These are phyloP conservation scores for Amanita phalloides DNA, from an alignment of 768 basidiomycete species.

Conservation along the genomic window DNA sequence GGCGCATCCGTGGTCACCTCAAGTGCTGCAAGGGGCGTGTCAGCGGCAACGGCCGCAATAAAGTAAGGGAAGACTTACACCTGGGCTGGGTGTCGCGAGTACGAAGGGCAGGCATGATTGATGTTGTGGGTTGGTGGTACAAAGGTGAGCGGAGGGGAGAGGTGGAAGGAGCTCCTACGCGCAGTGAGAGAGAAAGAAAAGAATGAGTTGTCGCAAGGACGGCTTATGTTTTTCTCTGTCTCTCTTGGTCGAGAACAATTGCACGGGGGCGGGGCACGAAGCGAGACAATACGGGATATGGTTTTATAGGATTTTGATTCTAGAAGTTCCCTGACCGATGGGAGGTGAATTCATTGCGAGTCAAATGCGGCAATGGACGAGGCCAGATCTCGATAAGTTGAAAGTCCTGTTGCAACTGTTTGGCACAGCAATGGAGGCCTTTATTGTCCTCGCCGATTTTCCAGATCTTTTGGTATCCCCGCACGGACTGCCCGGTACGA, in stretches of 20 bases:
- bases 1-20: slow-evolving; percentile 63
- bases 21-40: slow-evolving; percentile 37
- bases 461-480: slow-evolving; percentile 8
- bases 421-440: slow-evolving; percentile 28
- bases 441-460: slow-evolving; percentile 32
- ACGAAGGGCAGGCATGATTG: slow-evolving; percentile 70
- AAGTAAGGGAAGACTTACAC: slow-evolving; percentile 21
- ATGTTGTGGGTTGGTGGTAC: slow-evolving; percentile 18
- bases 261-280: slow-evolving; percentile 51
- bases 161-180: slow-evolving; percentile 19
- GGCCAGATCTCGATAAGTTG: slow-evolving; percentile 27
- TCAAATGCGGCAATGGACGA: slow-evolving; percentile 9
- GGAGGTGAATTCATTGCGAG: slow-evolving; percentile 14
- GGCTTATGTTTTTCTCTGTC: slow-evolving; percentile 38
- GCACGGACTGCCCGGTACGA: slow-evolving; percentile 25
- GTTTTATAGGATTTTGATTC: slow-evolving; percentile 38
- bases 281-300: slow-evolving; percentile 43
- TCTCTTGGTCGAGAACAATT: slow-evolving; percentile 51
- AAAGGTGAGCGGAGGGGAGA: slow-evolving; percentile 11
- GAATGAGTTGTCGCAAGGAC: slow-evolving; percentile 36
- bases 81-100: slow-evolving; percentile 62
- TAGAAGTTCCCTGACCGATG: slow-evolving; percentile 26
- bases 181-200: slow-evolving; percentile 22
- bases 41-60: background rate
- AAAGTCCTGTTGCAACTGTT: slow-evolving; percentile 19